Percentiles rank a stretch among this genome's conserved stretches.
These are phyloP conservation scores for Lactarius tabidus DNA, from an alignment of 768 basidiomycete genomes.

Conservation along the genomic window DNA sequence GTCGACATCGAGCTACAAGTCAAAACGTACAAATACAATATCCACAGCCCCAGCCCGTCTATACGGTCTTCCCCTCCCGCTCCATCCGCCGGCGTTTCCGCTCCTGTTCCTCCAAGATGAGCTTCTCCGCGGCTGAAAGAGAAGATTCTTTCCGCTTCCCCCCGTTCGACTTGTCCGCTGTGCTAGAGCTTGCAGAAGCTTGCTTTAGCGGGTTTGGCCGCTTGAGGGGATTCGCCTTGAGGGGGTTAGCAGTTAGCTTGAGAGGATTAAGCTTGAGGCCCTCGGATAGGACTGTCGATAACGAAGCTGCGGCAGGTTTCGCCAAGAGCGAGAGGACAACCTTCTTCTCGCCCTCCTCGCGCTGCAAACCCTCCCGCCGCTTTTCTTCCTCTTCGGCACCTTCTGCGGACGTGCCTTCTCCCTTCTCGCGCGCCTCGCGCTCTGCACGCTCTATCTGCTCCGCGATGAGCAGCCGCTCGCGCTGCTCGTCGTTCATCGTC, in stretches of 20 bases:
- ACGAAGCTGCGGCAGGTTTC: conserved; percentile 41
- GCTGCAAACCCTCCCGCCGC: conserved; percentile 56
- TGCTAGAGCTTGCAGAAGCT: conserved; percentile 35
- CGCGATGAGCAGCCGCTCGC: conserved; percentile 82
- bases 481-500: conserved; percentile 89
- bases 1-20: too few species aligned
- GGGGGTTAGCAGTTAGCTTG: conserved; percentile 50
- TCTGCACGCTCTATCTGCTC: conserved; percentile 93
- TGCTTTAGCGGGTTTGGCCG: conserved; percentile 72
- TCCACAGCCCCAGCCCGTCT: not conserved
- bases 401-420: conserved; percentile 30
- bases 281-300: conserved; percentile 35
- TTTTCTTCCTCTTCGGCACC: conserved; percentile 33
- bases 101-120: conserved; percentile 90
- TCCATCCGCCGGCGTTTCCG: conserved; percentile 81
- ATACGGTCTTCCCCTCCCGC: conserved; percentile 33
- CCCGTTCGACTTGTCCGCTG: conserved; percentile 45
- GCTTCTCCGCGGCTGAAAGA: conserved; percentile 77
- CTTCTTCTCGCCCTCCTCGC: conserved; percentile 66
- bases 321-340: conserved; percentile 68
- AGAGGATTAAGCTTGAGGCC: conserved; percentile 62
- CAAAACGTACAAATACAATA: conserved; percentile 18
- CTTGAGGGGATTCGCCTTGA: conserved; percentile 67
- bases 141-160: conserved; percentile 57
- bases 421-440: conserved; percentile 41